Evolutionary conservation across 1,284 basidiomycete species (phyloP).

Genomic region (Coniophora puteana): DNA sequence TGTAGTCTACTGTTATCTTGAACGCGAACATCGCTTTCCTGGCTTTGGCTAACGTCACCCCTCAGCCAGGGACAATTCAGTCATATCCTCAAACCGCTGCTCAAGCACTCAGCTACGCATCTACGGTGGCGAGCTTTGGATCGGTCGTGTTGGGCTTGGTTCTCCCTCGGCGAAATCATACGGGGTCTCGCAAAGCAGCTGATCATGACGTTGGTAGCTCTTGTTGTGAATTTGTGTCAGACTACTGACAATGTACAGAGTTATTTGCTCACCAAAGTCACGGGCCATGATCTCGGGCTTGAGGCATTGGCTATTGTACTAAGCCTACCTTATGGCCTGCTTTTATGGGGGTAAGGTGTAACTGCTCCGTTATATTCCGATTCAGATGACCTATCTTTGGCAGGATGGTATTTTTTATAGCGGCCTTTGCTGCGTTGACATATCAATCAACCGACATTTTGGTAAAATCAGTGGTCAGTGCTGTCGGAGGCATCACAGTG

Average conservation of each 20-base stretch:
- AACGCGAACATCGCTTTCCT: constrained; percentile 42
- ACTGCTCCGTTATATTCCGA: neutral
- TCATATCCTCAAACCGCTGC: constrained; percentile 24
- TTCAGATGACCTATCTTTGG: too few species aligned
- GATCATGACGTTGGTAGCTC: constrained; percentile 16
- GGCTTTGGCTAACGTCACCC: constrained; percentile 42
- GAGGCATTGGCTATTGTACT: constrained; percentile 26
- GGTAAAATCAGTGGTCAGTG: too few species aligned
- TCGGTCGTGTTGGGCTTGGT: constrained; percentile 29
- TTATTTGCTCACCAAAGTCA: too few species aligned
- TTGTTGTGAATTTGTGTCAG: too few species aligned
- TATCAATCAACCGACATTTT: too few species aligned
- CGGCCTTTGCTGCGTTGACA: too few species aligned
- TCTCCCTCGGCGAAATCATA: constrained; percentile 27
- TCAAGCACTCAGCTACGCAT: constrained; percentile 33
- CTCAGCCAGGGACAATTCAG: too few species aligned
- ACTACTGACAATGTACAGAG: too few species aligned
- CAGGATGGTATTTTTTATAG: too few species aligned
- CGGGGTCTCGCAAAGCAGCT: constrained; percentile 17
- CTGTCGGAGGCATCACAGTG: too few species aligned
- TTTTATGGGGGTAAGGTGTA: constrained; percentile 20
- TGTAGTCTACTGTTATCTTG: constrained; percentile 41
- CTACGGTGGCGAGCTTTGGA: constrained; percentile 29
- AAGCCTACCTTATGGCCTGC: constrained; percentile 25
- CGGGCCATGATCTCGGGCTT: too few species aligned